phyloP scores from a whole-genome alignment of 2,329 filamentous ascomycete species.

The Colletotrichum melonis region DNA sequence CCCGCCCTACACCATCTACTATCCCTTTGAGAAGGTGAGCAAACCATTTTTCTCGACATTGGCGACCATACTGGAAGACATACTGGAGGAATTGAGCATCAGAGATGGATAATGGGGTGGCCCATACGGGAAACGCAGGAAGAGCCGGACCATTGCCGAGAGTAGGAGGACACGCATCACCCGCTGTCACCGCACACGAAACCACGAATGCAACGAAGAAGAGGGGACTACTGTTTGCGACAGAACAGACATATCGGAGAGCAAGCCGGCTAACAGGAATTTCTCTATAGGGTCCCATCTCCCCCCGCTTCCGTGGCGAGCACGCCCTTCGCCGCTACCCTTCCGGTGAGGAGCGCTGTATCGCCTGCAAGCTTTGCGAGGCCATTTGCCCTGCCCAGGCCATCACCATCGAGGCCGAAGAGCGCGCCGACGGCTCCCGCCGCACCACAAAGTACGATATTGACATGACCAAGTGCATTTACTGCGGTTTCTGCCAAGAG shows the following conservation, averaged over 20 bases:
- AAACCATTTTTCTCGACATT: not conserved
- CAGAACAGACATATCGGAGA: not conserved
- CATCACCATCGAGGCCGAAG: constrained; percentile 99
- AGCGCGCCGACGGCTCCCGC: constrained; percentile 94
- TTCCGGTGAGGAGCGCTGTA: constrained; percentile 97
- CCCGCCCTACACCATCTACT: constrained; percentile 98
- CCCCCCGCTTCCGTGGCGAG: constrained; percentile 96
- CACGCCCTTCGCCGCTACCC: constrained; percentile 97
- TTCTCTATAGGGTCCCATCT: constrained; percentile 80
- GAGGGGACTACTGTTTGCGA: not conserved
- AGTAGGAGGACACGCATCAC: not conserved
- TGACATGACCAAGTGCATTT: constrained; percentile 99
- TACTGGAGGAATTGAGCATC: not conserved
- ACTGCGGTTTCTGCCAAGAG: constrained; percentile 99
- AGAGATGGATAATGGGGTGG: not conserved
- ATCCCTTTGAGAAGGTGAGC: constrained; percentile 92
- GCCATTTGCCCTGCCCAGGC: constrained; percentile 97
- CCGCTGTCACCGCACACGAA: not conserved
- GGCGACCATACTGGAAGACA: not conserved
- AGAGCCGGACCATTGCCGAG: not conserved
- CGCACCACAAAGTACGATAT: constrained; percentile 98
- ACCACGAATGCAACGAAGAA: not conserved
- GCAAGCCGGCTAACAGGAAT: constrained; percentile 13
- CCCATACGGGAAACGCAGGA: not conserved
- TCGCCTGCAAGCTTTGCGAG: constrained; percentile 99